These are phyloP conservation scores for Hypoxylon sp. DNA, from an alignment of 2,329 filamentous ascomycete species.

Conservation along the genomic window DNA sequence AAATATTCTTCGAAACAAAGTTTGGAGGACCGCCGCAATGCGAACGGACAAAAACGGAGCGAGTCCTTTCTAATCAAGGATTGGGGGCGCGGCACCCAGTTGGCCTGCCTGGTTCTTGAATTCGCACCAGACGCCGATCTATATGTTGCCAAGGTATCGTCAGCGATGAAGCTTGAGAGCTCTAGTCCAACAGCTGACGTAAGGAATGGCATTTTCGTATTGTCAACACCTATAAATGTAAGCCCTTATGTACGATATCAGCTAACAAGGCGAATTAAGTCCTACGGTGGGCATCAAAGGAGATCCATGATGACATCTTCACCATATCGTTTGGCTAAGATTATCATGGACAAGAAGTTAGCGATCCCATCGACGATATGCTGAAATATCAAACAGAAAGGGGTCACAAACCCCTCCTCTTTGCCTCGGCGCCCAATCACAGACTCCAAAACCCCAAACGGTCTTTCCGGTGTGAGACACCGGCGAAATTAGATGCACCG, in stretches of 20 bases:
- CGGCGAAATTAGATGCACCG: neutral
- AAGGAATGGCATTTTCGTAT: neutral
- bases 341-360: neutral
- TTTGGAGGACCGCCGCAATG: too few relatives aligned
- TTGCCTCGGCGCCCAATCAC: neutral
- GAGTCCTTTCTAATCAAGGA: too few relatives aligned
- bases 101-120: neutral
- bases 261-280: neutral
- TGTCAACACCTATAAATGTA: neutral
- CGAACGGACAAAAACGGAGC: too few relatives aligned
- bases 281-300: neutral
- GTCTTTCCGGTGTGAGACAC: neutral
- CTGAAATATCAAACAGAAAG: neutral
- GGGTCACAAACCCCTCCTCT: neutral
- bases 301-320: neutral
- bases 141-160: neutral
- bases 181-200: neutral
- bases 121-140: neutral
- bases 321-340: neutral
- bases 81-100: neutral
- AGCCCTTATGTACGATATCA: neutral
- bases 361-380: neutral
- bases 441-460: neutral
- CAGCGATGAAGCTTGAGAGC: neutral
- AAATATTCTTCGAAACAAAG: too few relatives aligned